phyloP scores from a whole-genome alignment of 1,284 basidiomycete species.

The Lignosus rhinocerotis region DNA sequence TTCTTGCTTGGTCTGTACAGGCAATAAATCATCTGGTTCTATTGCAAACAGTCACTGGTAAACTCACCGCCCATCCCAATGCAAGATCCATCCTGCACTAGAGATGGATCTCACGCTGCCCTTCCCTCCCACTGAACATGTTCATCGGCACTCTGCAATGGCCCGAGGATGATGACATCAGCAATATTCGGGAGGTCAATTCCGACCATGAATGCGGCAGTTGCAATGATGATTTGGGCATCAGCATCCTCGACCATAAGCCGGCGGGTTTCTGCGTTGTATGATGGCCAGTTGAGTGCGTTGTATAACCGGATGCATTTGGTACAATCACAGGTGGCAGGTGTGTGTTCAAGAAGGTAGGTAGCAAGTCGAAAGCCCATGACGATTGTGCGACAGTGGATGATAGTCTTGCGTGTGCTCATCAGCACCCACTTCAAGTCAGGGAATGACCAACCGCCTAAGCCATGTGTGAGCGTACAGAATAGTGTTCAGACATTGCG shows the following conservation, averaged over 20 bases:
- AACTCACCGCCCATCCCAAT: too few species aligned
- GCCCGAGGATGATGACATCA: not conserved
- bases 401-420: not conserved
- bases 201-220: not conserved
- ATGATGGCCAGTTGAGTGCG: not conserved
- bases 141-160: conserved; percentile 1
- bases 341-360: not conserved
- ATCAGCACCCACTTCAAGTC: not conserved
- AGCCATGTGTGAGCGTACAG: not conserved
- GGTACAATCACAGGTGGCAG: not conserved
- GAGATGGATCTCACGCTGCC: not conserved
- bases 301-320: not conserved
- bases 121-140: conserved; percentile 1
- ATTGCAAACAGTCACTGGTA: too few species aligned
- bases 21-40: too few species aligned
- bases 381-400: not conserved
- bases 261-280: not conserved
- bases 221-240: not conserved
- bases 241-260: not conserved
- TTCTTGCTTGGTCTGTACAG: too few species aligned
- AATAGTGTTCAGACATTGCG: conserved; percentile 13
- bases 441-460: not conserved
- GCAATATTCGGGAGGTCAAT: not conserved
- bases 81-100: too few species aligned
- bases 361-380: not conserved